Base-by-base conservation (phyloP, 1,139 yeast genomes). In the Candida neerlandica region DNA sequence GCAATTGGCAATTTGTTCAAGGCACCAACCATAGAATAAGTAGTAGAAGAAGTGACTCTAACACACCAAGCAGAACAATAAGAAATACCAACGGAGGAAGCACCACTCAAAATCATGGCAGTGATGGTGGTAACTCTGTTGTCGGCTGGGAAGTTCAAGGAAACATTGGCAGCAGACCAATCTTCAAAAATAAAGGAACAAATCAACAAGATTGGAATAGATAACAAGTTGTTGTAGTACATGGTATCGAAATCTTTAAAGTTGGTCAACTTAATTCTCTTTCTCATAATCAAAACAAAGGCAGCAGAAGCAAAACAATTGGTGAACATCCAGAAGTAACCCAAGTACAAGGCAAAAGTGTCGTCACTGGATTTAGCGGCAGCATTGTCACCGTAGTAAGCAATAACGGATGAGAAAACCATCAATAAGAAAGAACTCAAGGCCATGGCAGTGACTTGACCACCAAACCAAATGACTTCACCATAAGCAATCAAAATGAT, bases 21-120 rank as follows among this genome's bases (percentile, higher is more conserved):
- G 49, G 99, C 99, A 67, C 99, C 99, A 56, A 94, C 98, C 99
- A 94, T 94, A 48, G 97, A 89, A 76, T 94, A 94, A 50, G 99
- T 94, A 52, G 99, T 94, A 32, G 98, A 91, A 16, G 97, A 90
- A 42, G 99, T 95, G 57, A 92, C 98, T 77, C 99, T 89, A 55
- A 94, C 96, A 82, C 99, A 94, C 99, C 99, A 94, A 54, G 97
- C 99, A 29, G 98, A 90, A 71, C 97, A 90, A 81, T 95, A 94
- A 43, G 98, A 91, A 66, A 95, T 94, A 72, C 96, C 97, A 51
- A 94, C 96, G 32, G 98, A 87, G 41, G 96, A 87, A 58, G 89
- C 81, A 69, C 99, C 99, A 43, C 97, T 89, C 64, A 92, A 81
- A 56, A 94, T 63, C 96, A 95, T 92, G 59, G 96, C 91, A 44